phyloP scores from a whole-genome alignment of 805 yeast genomes.

The Yamadazyma phyllophila region DNA sequence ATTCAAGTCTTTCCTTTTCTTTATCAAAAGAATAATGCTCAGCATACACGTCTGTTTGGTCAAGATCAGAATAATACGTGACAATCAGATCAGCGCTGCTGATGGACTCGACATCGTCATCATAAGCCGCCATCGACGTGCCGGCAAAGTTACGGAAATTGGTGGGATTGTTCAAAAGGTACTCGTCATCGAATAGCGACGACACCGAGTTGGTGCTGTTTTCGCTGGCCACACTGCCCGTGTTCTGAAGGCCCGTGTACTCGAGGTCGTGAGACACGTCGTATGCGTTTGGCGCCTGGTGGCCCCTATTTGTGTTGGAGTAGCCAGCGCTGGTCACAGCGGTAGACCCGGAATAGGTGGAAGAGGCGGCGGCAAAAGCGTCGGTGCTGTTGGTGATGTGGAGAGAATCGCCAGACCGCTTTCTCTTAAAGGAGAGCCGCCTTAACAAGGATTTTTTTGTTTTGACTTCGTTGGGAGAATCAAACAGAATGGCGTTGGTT shows the following conservation, averaged over 20 bases:
- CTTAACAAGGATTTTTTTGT: conserved; percentile 7
- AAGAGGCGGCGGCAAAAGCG: background rate
- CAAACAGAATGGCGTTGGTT: conserved; percentile 39
- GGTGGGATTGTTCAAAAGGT: conserved; percentile 21
- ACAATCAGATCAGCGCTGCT: conserved; percentile 22
- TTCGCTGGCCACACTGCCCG: background rate
- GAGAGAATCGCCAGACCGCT: conserved; percentile 3
- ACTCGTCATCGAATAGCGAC: conserved; percentile 26
- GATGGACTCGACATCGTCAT: conserved; percentile 20
- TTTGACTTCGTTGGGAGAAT: conserved; percentile 46
- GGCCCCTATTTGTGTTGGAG: background rate
- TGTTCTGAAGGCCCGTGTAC: background rate
- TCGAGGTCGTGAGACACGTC: too few relatives aligned
- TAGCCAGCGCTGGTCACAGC: background rate
- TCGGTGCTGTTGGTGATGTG: background rate
- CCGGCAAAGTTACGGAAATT: conserved; percentile 25
- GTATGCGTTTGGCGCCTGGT: too few relatives aligned
- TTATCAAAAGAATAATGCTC: conserved; percentile 18
- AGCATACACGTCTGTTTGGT: conserved; percentile 13
- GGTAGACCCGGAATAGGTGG: background rate
- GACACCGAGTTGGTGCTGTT: background rate
- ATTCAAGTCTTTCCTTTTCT: conserved; percentile 37
- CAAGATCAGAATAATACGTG: conserved; percentile 17
- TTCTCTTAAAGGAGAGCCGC: conserved; percentile 10
- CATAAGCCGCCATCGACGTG: conserved; percentile 16